Conservation (phyloP, 139 green algal species). For the Chlorella sorokiniana region DNA sequence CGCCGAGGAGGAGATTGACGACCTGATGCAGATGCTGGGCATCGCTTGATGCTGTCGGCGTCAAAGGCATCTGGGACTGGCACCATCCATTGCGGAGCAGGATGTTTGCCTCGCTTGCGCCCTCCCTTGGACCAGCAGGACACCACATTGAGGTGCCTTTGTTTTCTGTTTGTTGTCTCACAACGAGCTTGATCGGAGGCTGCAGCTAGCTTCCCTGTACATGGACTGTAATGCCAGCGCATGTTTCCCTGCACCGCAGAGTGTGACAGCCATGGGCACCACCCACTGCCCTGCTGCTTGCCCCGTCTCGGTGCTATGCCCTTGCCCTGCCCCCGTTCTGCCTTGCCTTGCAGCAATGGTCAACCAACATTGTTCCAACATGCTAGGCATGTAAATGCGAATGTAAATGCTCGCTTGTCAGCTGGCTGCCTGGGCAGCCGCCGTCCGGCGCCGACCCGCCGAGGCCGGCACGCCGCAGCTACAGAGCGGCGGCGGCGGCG, state of each 20-base stretch:
- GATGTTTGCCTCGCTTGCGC: too few species aligned
- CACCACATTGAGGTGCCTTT: too few species aligned
- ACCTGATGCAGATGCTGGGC: slow-evolving; percentile 2
- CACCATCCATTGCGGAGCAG: background rate
- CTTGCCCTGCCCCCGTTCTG: too few species aligned
- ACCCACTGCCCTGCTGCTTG: too few species aligned
- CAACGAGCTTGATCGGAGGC: background rate
- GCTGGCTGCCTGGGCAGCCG: too few species aligned
- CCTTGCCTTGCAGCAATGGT: background rate
- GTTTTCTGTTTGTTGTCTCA: background rate
- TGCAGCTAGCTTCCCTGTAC: background rate
- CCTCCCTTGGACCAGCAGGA: too few species aligned
- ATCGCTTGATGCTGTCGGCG: background rate
- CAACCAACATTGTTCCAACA: background rate
- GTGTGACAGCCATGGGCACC: too few species aligned
- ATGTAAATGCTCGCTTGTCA: too few species aligned
- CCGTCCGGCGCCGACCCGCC: background rate
- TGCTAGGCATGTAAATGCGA: too few species aligned
- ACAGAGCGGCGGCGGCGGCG: background rate
- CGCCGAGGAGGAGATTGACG: slow-evolving; percentile 1
- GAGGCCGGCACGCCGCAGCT: background rate
- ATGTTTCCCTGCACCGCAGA: background rate
- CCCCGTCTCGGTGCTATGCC: too few species aligned
- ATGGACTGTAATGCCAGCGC: background rate
- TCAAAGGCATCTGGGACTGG: background rate